phyloP scores from a whole-genome alignment of 1,284 basidiomycete species.

The Cystobasidium sp. region DNA sequence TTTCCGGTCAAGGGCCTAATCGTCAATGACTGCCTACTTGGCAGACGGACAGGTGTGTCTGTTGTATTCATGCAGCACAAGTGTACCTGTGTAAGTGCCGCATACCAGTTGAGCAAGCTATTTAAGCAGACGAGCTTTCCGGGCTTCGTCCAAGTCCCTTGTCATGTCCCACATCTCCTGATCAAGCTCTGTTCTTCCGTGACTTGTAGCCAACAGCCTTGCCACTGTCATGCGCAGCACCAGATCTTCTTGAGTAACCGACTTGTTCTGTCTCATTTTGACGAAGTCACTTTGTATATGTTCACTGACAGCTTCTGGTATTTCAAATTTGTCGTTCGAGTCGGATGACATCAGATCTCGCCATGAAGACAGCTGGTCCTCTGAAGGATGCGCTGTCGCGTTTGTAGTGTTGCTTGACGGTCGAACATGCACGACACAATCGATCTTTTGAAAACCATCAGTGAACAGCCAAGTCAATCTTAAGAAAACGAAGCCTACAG shows the following conservation, averaged over 20 bases:
- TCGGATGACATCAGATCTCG: conserved; percentile 45
- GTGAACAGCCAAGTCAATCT: conserved; percentile 25
- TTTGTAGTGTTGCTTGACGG: conserved; percentile 7
- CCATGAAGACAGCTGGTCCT: conserved; percentile 46
- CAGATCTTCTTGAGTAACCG: conserved; percentile 53
- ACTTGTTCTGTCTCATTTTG: conserved; percentile 61
- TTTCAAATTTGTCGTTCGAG: conserved; percentile 43
- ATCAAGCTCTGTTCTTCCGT: conserved; percentile 57
- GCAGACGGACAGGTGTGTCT: no score
- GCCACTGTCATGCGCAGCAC: conserved; percentile 52
- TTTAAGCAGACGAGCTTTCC: conserved; percentile 17
- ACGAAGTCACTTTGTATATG: conserved; percentile 77
- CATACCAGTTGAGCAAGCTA: neutral
- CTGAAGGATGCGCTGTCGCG: neutral
- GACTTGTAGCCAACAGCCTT: conserved; percentile 58
- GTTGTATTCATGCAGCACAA: neutral
- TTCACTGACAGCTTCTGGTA: conserved; percentile 55
- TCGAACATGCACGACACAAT: conserved; percentile 52
- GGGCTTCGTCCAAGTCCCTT: conserved; percentile 49
- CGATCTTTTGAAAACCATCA: conserved; percentile 39
- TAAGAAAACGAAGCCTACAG: conserved; percentile 51
- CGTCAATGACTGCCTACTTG: no score
- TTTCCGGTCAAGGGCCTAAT: no score
- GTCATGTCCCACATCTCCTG: conserved; percentile 58
- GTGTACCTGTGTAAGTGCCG: neutral